A percentile compares a stretch with the other conserved stretches of the same genome.
phyloP scores from a whole-genome alignment of 192 early-diverging fungal species.

The Coemansia sp. region DNA sequence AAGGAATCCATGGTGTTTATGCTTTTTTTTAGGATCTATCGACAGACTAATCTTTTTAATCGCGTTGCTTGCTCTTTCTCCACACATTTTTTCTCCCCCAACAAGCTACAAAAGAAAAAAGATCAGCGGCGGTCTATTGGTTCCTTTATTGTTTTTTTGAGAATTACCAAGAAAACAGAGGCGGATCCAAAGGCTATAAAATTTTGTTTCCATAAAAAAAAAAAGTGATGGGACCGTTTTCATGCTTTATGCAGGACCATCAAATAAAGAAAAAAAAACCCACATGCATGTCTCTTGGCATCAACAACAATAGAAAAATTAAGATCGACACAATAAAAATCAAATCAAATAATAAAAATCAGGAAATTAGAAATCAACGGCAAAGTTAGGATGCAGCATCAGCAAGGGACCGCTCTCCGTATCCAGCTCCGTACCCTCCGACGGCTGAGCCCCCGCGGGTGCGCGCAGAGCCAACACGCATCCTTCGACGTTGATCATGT shows the following conservation, averaged over 20 bases:
- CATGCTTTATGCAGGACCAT: not conserved
- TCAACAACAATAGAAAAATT: not conserved
- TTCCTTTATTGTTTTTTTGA: not conserved
- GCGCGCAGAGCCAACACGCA: constrained; percentile 49
- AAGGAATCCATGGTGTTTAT: not conserved
- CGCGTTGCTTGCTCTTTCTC: not conserved
- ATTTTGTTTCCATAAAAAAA: not conserved
- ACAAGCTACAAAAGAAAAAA: not conserved
- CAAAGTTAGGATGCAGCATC: constrained; percentile 57
- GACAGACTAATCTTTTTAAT: not conserved
- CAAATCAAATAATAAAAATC: not conserved
- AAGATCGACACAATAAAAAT: not conserved
- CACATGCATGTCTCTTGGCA: not conserved
- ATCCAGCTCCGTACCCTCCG: not conserved
- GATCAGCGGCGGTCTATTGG: too few species aligned
- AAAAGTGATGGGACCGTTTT: too few species aligned
- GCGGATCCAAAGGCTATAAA: too few species aligned
- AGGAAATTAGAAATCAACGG: constrained; percentile 32
- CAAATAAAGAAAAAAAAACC: not conserved
- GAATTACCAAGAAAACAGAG: too few species aligned
- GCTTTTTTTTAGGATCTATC: too few species aligned
- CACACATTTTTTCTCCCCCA: not conserved
- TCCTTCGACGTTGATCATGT: constrained; percentile 66
- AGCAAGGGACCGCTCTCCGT: constrained; percentile 31
- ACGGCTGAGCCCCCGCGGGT: not conserved